Percentiles rank a stretch among this genome's conserved stretches.
Conservation (phyloP, 225 moss, liverwort and hornwort genomes). For the Polytrichum commune region DNA sequence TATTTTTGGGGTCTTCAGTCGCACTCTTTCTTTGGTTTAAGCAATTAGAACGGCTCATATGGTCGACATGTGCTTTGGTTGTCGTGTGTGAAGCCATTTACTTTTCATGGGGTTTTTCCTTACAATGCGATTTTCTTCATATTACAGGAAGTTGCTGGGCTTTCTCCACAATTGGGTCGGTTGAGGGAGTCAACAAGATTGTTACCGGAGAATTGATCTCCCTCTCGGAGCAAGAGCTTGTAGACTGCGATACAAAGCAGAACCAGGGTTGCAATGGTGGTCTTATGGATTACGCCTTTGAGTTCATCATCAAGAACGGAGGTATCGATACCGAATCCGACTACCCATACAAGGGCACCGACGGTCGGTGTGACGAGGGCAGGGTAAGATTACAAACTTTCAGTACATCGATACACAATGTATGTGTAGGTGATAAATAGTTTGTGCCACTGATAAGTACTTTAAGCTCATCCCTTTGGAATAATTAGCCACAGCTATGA, state of each 20-base stretch:
- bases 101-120: not conserved
- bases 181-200: conserved; percentile 79
- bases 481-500: no score
- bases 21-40: not conserved
- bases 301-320: conserved; percentile 75
- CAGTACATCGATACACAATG: no score
- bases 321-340: conserved; percentile 75
- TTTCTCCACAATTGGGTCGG: conserved; percentile 71
- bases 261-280: conserved; percentile 82
- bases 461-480: no score
- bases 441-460: no score
- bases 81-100: no score
- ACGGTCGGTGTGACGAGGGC: conserved; percentile 58
- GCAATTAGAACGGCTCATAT: not conserved
- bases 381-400: conserved; percentile 36
- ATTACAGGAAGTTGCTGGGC: conserved; percentile 91
- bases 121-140: not conserved
- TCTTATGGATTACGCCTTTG: conserved; percentile 79
- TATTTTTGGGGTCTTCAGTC: not conserved
- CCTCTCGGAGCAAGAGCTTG: conserved; percentile 80
- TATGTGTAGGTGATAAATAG: no score
- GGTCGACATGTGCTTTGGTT: no score
- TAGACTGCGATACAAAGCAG: conserved; percentile 68
- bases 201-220: conserved; percentile 55
- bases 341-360: conserved; percentile 61